Evolutionary conservation across 768 basidiomycete genomes (phyloP).

Genomic region (Rhizopogon sp.): DNA sequence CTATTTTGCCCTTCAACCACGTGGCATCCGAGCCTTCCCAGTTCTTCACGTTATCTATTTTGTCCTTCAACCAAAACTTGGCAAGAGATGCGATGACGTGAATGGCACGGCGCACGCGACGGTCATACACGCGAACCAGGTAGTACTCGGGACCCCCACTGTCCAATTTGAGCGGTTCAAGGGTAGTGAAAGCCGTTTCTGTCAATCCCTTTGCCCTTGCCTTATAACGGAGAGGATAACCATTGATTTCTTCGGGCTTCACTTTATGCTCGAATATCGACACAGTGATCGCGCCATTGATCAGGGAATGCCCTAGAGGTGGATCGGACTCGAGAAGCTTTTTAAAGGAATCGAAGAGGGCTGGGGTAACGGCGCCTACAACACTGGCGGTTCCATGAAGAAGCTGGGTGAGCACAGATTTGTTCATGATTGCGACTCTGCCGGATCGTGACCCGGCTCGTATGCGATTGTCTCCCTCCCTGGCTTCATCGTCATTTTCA

Average conservation of each 20-base stretch:
- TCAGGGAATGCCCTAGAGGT: slow-evolving; percentile 13
- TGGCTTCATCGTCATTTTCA: too few species aligned
- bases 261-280: slow-evolving; percentile 18
- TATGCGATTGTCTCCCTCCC: too few species aligned
- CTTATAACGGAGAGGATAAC: slow-evolving; percentile 2
- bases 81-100: slow-evolving; percentile 8
- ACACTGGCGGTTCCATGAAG: too few species aligned
- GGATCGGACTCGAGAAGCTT: slow-evolving; percentile 4
- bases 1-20: slow-evolving; percentile 4
- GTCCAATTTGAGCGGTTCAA: not conserved
- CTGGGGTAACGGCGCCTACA: too few species aligned
- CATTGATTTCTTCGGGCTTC: not conserved
- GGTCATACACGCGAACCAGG: slow-evolving; percentile 19
- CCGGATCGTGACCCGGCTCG: too few species aligned
- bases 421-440: too few species aligned
- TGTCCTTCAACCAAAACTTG: slow-evolving; percentile 5
- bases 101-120: slow-evolving; percentile 9
- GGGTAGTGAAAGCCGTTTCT: slow-evolving; percentile 3
- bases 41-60: not conserved
- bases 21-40: too few species aligned
- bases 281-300: slow-evolving; percentile 19
- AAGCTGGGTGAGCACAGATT: too few species aligned
- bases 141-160: slow-evolving; percentile 7
- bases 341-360: slow-evolving; percentile 1
- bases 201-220: slow-evolving; percentile 10